Conservation (phyloP, 371 early-diverging fungal genomes). For the Mortierella sp. region DNA sequence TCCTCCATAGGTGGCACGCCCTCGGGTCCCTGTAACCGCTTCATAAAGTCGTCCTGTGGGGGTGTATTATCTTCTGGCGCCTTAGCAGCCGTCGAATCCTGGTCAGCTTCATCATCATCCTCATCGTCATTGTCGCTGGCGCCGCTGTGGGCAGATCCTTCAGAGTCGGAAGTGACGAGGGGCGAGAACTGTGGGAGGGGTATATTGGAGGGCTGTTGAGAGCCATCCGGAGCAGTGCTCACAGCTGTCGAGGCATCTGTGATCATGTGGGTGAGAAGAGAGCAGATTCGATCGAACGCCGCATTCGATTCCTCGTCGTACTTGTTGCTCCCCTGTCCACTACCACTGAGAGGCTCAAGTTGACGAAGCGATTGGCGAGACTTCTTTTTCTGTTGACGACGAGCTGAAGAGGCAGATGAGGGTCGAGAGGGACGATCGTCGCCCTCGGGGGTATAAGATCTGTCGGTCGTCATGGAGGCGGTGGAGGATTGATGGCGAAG, state of each 20-base stretch:
- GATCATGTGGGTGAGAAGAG: constrained; percentile 45
- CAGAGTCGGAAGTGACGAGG: constrained; percentile 32
- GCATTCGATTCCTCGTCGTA: constrained; percentile 39
- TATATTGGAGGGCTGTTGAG: constrained; percentile 32
- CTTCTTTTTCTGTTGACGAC: constrained; percentile 23
- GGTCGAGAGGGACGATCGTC: constrained; percentile 36
- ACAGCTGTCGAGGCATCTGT: constrained; percentile 56
- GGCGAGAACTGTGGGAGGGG: constrained; percentile 35
- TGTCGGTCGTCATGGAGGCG: constrained; percentile 31
- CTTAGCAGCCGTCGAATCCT: neutral
- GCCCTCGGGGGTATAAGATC: constrained; percentile 55
- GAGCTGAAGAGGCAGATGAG: constrained; percentile 41
- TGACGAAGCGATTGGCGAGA: constrained; percentile 45
- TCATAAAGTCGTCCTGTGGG: constrained; percentile 21
- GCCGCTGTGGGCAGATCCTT: constrained; percentile 24
- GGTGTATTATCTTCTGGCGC: neutral
- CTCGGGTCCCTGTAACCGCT: constrained; percentile 33
- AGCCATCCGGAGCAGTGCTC: constrained; percentile 44
- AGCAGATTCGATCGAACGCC: constrained; percentile 49
- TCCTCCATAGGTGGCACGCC: constrained; percentile 5
- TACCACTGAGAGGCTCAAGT: constrained; percentile 22
- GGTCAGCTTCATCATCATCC: constrained; percentile 7
- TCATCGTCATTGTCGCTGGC: constrained; percentile 28
- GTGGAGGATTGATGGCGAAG: constrained; percentile 37
- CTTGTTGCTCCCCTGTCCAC: constrained; percentile 10